Percentiles rank a stretch among this genome's conserved stretches.
phyloP scores from a whole-genome alignment of 176 grass and related monocot species.

The maize (Zea mays) region Zm-B73-REFERENCE-NAM-5.0 NC_050102.1:183062001-183062500 shows the following conservation, averaged over 20 bases:
- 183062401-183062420: slow-evolving; percentile 82
- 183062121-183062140: slow-evolving; percentile 95
- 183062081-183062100: slow-evolving; percentile 85
- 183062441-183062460: slow-evolving; percentile 65
- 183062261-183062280: slow-evolving; percentile 86
- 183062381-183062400: slow-evolving; percentile 92
- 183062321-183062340: slow-evolving; percentile 82
- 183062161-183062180: slow-evolving; percentile 78
- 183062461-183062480: slow-evolving; percentile 84
- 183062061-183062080: slow-evolving; percentile 83
- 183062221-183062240: slow-evolving; percentile 64
- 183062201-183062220: slow-evolving; percentile 83
- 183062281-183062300: slow-evolving; percentile 89
- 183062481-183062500: slow-evolving; percentile 68
- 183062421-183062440: slow-evolving; percentile 81
- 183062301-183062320: slow-evolving; percentile 66
- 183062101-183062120: slow-evolving; percentile 82
- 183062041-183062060: slow-evolving; percentile 64
- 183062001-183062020: slow-evolving; percentile 94
- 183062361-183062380: slow-evolving; percentile 67
- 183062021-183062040: slow-evolving; percentile 90
- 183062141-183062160: slow-evolving; percentile 74
- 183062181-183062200: slow-evolving; percentile 86
- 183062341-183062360: slow-evolving; percentile 68
- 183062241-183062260: slow-evolving; percentile 86